Conservation (phyloP, 2,329 filamentous ascomycete genomes). For the Neophaeococcomyces mojaviensis region DNA sequence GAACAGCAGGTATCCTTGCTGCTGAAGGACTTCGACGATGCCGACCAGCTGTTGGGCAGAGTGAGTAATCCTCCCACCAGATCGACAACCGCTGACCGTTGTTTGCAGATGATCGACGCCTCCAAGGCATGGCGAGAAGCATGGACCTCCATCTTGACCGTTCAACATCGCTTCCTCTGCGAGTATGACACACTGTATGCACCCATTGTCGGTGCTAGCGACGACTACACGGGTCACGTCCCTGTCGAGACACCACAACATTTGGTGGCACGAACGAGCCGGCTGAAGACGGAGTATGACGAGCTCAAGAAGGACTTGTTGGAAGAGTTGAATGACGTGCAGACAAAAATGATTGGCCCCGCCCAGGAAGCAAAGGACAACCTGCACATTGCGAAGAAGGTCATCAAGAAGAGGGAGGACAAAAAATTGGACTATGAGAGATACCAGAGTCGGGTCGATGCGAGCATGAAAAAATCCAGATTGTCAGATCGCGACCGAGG, state of each 20-base stretch:
- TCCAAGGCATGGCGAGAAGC: constrained; percentile 69
- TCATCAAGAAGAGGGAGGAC: constrained; percentile 77
- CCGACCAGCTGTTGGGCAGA: constrained; percentile 64
- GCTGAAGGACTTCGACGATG: constrained; percentile 72
- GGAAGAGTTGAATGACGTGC: constrained; percentile 64
- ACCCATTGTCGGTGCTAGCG: constrained; percentile 61
- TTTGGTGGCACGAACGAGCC: constrained; percentile 57
- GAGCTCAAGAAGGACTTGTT: constrained; percentile 65
- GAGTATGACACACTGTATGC: constrained; percentile 69
- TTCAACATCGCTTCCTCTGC: constrained; percentile 59
- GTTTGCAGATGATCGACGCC: constrained; percentile 61
- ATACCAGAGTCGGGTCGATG: constrained; percentile 63
- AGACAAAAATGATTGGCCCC: constrained; percentile 61
- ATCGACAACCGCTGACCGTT: not conserved
- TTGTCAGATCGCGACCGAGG: constrained; percentile 67
- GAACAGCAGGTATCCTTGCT: constrained; percentile 68
- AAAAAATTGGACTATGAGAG: constrained; percentile 77
- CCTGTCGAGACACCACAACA: constrained; percentile 54
- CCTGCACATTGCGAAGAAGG: constrained; percentile 67
- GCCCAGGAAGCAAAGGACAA: constrained; percentile 61
- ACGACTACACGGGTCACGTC: constrained; percentile 48
- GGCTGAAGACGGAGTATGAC: constrained; percentile 59
- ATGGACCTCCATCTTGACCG: constrained; percentile 64
- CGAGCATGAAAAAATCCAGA: constrained; percentile 61
- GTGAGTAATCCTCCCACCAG: constrained; percentile 37